Conservation (phyloP, 495 filamentous ascomycete genomes). For the Hypoxylon rickii region DNA sequence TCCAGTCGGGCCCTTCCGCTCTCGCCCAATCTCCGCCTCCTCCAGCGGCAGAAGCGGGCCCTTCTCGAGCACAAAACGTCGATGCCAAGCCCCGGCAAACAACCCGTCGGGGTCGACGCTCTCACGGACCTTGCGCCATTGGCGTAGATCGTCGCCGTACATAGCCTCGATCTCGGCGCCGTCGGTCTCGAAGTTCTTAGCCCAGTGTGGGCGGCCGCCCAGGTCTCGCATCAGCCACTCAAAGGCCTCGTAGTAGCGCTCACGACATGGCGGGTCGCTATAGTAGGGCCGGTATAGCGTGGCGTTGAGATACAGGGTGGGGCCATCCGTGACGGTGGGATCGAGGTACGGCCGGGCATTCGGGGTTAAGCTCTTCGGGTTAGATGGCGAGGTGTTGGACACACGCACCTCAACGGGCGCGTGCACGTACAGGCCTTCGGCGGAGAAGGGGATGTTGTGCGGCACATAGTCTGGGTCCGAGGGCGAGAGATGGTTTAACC, state of each 20-base stretch:
- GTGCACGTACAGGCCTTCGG: conserved; percentile 83
- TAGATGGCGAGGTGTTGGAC: conserved; percentile 65
- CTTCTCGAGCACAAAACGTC: conserved; percentile 64
- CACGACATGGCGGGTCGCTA: conserved; percentile 74
- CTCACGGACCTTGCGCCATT: conserved; percentile 70
- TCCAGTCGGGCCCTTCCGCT: conserved; percentile 27
- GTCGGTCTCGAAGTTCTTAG: conserved; percentile 82
- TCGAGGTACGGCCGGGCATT: conserved; percentile 77
- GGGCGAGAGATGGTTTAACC: conserved; percentile 69
- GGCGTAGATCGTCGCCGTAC: conserved; percentile 58
- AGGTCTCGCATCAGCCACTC: conserved; percentile 94
- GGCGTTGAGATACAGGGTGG: conserved; percentile 93
- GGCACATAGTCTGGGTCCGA: conserved; percentile 57
- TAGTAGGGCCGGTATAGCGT: conserved; percentile 92
- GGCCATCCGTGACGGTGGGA: conserved; percentile 61
- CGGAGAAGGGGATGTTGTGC: conserved; percentile 78
- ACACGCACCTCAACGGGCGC: conserved; percentile 93
- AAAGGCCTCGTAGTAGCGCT: conserved; percentile 88
- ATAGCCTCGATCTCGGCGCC: conserved; percentile 60
- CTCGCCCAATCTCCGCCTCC: conserved; percentile 41
- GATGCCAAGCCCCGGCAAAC: conserved; percentile 92
- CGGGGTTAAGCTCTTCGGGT: conserved; percentile 34
- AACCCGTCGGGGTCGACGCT: conserved; percentile 86
- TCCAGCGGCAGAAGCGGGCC: conserved; percentile 41
- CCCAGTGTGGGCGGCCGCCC: conserved; percentile 93